Evolutionary conservation across 1,284 basidiomycete genomes (phyloP).

Genomic region (Veloporphyrellus conicus): DNA sequence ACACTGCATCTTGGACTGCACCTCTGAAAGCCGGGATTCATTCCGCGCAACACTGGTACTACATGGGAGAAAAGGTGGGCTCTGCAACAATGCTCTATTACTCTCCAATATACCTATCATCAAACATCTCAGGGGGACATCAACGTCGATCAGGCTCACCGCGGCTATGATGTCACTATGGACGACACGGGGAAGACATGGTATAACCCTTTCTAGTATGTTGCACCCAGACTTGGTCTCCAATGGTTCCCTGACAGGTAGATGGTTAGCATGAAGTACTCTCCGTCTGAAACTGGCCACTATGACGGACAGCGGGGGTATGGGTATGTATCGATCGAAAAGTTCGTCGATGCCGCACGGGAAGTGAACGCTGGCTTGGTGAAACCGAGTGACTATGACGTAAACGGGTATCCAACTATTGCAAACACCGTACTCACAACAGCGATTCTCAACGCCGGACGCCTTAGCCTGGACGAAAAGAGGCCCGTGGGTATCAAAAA

Average conservation of each 20-base stretch:
- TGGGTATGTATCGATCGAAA: conserved; percentile 87
- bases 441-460: conserved; percentile 86
- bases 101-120: conserved; percentile 1
- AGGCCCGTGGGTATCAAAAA: conserved; percentile 74
- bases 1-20: conserved; percentile 88
- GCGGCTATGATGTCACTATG: conserved; percentile 83
- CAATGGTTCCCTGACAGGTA: conserved; percentile 10
- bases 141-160: conserved; percentile 86
- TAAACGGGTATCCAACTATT: conserved; percentile 81
- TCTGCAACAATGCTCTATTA: not conserved
- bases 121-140: conserved; percentile 68
- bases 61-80: conserved; percentile 82
- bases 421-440: conserved; percentile 85
- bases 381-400: conserved; percentile 71
- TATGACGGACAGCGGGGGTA: conserved; percentile 93
- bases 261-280: conserved; percentile 78
- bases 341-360: conserved; percentile 79
- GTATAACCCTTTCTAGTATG: conserved; percentile 90
- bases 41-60: conserved; percentile 90
- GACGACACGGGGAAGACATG: conserved; percentile 80
- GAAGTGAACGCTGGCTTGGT: conserved; percentile 70
- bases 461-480: conserved; percentile 85
- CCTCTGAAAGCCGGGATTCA: conserved; percentile 76
- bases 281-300: conserved; percentile 84
- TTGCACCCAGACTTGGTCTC: conserved; percentile 12